These are phyloP conservation scores for Orbilia quercus DNA, from an alignment of 2,329 filamentous ascomycete genomes.

Conservation along the genomic window DNA sequence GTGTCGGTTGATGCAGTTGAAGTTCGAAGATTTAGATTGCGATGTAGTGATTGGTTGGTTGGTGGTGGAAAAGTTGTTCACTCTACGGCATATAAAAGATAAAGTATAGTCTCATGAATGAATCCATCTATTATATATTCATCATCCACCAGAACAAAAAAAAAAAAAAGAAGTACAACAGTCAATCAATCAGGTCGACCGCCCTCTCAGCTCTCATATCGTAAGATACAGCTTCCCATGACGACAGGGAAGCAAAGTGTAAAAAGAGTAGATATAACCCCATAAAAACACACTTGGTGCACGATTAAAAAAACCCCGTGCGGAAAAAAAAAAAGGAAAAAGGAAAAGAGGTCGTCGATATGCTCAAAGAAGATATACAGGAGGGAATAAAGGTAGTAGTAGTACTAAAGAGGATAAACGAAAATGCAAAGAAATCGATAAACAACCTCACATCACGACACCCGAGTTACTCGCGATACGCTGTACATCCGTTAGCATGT, in stretches of 20 bases:
- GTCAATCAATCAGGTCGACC: slow-evolving; percentile 9
- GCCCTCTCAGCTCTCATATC: slow-evolving; percentile 20
- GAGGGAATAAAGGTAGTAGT: slow-evolving; percentile 36
- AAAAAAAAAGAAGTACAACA: slow-evolving; percentile 31
- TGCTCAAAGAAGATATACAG: slow-evolving; percentile 52
- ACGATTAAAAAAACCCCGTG: slow-evolving; percentile 10
- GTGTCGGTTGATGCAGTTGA: slow-evolving; percentile 8
- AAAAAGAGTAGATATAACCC: slow-evolving; percentile 4
- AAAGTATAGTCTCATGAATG: slow-evolving; percentile 22
- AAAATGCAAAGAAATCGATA: slow-evolving; percentile 18
- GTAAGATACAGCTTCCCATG: slow-evolving; percentile 30
- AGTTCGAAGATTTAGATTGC: background rate
- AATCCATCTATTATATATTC: slow-evolving; percentile 42
- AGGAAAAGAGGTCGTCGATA: slow-evolving; percentile 39
- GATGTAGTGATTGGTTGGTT: background rate
- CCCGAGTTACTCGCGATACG: slow-evolving; percentile 99
- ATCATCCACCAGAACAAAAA: slow-evolving; percentile 28
- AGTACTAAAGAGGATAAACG: slow-evolving; percentile 32
- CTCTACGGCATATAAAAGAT: background rate
- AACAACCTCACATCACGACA: slow-evolving; percentile 91
- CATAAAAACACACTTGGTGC: slow-evolving; percentile 14
- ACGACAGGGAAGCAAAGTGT: slow-evolving; percentile 3
- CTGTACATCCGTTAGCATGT: slow-evolving; percentile 64
- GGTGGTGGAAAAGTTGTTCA: background rate
- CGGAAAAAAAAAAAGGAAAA: too few relatives aligned